Evolutionary conservation across 176 grass and related monocot genomes (phyloP).

Genomic region (Pharus latifolius): DNA sequence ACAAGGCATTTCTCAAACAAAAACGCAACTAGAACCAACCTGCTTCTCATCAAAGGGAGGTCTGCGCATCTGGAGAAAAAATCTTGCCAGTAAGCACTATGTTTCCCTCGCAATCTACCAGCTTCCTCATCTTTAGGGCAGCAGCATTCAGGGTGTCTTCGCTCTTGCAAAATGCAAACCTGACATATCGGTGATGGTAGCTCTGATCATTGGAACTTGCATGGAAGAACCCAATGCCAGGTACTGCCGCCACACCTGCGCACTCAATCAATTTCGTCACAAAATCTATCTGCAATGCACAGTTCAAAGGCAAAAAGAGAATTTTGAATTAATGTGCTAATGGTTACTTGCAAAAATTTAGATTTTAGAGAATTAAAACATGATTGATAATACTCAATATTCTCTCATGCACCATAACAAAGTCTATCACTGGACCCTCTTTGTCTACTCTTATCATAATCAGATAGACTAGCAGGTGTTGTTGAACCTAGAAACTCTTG

Average conservation of each 20-base stretch:
- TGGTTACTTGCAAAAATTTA: background rate
- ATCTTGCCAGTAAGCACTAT: background rate
- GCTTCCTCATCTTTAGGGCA: conserved; percentile 44
- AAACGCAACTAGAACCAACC: too few species aligned
- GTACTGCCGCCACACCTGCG: conserved; percentile 70
- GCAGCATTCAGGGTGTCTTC: conserved; percentile 56
- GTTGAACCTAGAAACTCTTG: background rate
- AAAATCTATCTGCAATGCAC: conserved; percentile 65
- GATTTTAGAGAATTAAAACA: background rate
- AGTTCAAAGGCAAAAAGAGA: background rate
- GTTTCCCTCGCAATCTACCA: conserved; percentile 1
- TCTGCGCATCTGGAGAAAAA: background rate
- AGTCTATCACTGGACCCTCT: background rate
- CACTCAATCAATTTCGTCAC: conserved; percentile 51
- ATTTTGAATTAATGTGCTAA: background rate
- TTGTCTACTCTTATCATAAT: too few species aligned
- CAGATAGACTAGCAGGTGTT: too few species aligned
- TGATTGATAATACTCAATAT: background rate
- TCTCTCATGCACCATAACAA: background rate
- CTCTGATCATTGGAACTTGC: conserved; percentile 3
- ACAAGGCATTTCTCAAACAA: too few species aligned
- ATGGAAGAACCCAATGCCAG: conserved; percentile 87
- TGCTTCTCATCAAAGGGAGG: background rate
- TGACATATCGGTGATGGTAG: conserved; percentile 44
- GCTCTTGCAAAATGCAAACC: conserved; percentile 90